Conservation (phyloP, 2,329 filamentous ascomycete genomes). For the Lizonia empirigonia region DNA sequence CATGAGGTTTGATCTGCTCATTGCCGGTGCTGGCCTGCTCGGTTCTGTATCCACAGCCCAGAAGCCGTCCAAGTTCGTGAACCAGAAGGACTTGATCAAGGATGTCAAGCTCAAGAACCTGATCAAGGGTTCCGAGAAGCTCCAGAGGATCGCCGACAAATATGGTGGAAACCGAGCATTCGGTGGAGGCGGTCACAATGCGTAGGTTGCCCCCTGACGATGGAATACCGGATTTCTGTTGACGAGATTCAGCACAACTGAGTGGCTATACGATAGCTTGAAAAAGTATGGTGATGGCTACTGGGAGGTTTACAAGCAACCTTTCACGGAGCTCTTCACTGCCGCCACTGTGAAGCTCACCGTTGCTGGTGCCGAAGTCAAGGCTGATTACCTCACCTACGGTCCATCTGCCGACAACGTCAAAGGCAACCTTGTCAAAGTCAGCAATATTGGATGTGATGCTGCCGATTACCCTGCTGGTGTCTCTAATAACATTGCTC, state of each 20-base stretch:
- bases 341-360: constrained; percentile 36
- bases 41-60: constrained; percentile 16
- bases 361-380: constrained; percentile 31
- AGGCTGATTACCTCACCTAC: constrained; percentile 51
- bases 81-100: constrained; percentile 25
- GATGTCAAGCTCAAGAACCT: constrained; percentile 40
- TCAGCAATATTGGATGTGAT: constrained; percentile 67
- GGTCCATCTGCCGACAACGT: constrained; percentile 68
- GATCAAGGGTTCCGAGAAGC: constrained; percentile 41
- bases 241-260: constrained; percentile 17
- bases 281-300: constrained; percentile 37
- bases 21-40: constrained; percentile 29
- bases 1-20: constrained; percentile 40
- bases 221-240: background rate
- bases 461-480: constrained; percentile 63
- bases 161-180: constrained; percentile 46
- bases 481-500: constrained; percentile 66
- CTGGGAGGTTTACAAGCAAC: constrained; percentile 44
- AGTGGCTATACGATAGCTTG: constrained; percentile 41
- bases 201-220: background rate
- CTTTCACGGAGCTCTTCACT: constrained; percentile 44
- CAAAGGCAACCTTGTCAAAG: constrained; percentile 64
- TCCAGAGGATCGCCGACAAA: constrained; percentile 41
- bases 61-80: constrained; percentile 15
- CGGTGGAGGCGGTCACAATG: constrained; percentile 43